Conservation (phyloP, 768 basidiomycete species). For the Tulasnella sp. region DNA sequence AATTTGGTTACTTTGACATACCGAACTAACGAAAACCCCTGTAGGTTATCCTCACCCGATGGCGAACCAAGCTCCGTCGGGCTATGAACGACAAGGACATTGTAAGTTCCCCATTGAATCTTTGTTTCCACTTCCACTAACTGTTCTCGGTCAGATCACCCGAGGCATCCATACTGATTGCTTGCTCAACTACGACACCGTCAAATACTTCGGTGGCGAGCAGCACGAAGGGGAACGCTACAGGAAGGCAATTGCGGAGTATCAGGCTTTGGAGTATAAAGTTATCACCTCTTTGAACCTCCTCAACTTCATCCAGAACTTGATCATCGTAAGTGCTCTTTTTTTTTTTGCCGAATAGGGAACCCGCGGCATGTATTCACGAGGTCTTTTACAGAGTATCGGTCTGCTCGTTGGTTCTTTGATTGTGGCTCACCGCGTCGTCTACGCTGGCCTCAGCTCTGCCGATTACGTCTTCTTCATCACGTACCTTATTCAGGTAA, state of each 20-base stretch:
- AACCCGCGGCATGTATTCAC: no score
- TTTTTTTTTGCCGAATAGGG: no score
- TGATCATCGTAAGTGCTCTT: constrained; percentile 67
- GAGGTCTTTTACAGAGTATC: constrained; percentile 53
- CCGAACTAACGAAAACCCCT: constrained; percentile 13
- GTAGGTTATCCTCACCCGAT: constrained; percentile 50
- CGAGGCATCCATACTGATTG: constrained; percentile 79
- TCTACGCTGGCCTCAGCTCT: constrained; percentile 42
- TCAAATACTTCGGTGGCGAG: constrained; percentile 87
- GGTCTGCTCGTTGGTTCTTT: constrained; percentile 77
- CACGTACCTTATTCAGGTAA: constrained; percentile 65
- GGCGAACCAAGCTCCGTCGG: constrained; percentile 66
- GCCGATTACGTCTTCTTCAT: constrained; percentile 73
- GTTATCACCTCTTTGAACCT: constrained; percentile 69
- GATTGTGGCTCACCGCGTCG: constrained; percentile 66
- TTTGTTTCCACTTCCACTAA: background rate
- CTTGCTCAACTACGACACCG: constrained; percentile 73
- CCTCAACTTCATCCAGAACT: constrained; percentile 70
- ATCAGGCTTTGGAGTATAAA: constrained; percentile 64
- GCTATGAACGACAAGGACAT: constrained; percentile 76
- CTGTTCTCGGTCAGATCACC: constrained; percentile 43
- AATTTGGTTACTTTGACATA: constrained; percentile 24
- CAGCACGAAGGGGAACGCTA: constrained; percentile 68
- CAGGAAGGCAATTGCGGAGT: constrained; percentile 57
- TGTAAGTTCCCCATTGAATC: constrained; percentile 33